Conservation (phyloP, 192 early-diverging fungal genomes). For the Coemansia sp. region DNA sequence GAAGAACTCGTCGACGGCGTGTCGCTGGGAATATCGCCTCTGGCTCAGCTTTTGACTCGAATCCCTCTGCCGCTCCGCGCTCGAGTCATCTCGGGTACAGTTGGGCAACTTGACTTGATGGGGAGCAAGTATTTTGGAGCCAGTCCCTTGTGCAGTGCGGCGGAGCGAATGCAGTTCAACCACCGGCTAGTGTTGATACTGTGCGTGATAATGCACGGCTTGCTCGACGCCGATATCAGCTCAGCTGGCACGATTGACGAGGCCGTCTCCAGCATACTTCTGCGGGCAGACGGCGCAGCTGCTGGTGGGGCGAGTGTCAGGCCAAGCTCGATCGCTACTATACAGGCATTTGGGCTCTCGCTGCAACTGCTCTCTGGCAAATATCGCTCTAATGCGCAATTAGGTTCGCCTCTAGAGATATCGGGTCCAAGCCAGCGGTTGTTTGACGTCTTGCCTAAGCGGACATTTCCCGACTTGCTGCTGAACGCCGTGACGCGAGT, state of each 20-base stretch:
- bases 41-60: neutral
- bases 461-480: slow-evolving; percentile 25
- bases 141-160: neutral
- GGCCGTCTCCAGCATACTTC: slow-evolving; percentile 19
- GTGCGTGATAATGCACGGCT: neutral
- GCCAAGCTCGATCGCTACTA: slow-evolving; percentile 5
- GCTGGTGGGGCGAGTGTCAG: neutral
- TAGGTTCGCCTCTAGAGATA: neutral
- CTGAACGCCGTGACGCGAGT: slow-evolving; percentile 10
- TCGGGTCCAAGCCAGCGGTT: neutral
- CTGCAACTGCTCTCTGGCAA: slow-evolving; percentile 35
- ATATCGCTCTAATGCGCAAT: neutral
- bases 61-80: slow-evolving; percentile 25
- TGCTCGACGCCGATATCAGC: neutral
- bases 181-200: slow-evolving; percentile 3
- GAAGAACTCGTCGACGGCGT: neutral
- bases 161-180: neutral
- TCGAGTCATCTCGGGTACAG: slow-evolving; percentile 17
- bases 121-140: slow-evolving; percentile 5
- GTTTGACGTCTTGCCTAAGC: slow-evolving; percentile 2
- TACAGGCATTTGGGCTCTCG: slow-evolving; percentile 34
- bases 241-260: slow-evolving; percentile 10
- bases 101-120: slow-evolving; percentile 23
- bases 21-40: neutral
- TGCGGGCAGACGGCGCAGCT: slow-evolving; percentile 6